A percentile compares a stretch with the other conserved stretches of the same genome.
Evolutionary conservation across 495 filamentous ascomycete genomes (phyloP).

Genomic region (Tuber calosporum): DNA sequence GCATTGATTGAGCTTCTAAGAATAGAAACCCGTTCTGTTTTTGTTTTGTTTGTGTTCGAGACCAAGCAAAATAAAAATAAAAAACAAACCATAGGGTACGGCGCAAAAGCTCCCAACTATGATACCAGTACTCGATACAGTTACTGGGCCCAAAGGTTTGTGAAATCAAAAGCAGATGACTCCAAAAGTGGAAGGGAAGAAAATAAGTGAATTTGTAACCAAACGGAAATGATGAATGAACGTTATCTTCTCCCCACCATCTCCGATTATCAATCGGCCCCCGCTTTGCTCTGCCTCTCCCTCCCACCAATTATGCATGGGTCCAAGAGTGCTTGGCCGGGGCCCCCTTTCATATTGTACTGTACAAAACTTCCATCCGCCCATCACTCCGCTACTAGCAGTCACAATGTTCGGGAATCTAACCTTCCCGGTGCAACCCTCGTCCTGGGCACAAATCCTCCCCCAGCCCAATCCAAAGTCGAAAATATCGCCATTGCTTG

Average conservation of each 20-base stretch:
- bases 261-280: not conserved
- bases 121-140: not conserved
- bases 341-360: not conserved
- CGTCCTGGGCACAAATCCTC: not conserved
- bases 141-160: not conserved
- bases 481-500: constrained; percentile 6
- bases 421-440: not conserved
- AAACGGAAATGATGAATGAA: constrained; percentile 5
- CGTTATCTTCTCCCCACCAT: not conserved
- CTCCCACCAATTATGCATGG: not conserved
- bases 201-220: not conserved
- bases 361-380: not conserved
- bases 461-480: not conserved
- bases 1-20: not conserved
- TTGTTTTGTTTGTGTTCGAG: not conserved
- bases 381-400: not conserved
- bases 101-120: not conserved
- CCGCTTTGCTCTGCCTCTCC: not conserved
- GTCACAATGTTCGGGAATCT: not conserved
- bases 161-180: not conserved
- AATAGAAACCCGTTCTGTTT: not conserved
- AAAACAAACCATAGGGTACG: not conserved
- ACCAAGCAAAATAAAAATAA: not conserved
- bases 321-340: not conserved
- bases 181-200: not conserved